These are phyloP conservation scores for Immersiella caudata DNA, from an alignment of 495 filamentous ascomycete species.

Conservation along the genomic window DNA sequence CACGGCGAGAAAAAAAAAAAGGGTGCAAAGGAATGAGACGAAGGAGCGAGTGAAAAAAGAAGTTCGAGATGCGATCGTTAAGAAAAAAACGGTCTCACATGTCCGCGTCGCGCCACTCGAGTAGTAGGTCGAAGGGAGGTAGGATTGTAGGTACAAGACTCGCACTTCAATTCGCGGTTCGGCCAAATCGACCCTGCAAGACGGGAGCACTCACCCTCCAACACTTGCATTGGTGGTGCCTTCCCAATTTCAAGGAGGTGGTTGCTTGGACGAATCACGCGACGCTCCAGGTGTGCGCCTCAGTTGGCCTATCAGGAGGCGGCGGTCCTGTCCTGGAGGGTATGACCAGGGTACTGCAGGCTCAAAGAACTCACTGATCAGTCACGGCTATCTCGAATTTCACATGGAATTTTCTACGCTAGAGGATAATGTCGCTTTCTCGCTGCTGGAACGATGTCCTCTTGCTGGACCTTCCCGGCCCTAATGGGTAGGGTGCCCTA, in stretches of 20 bases:
- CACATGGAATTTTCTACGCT: too few relatives aligned
- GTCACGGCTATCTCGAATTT: too few relatives aligned
- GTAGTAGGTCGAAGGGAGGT: neutral
- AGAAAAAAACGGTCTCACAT: neutral
- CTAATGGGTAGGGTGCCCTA: too few relatives aligned
- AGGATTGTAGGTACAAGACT: neutral
- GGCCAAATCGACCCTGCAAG: neutral
- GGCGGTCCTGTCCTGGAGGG: neutral
- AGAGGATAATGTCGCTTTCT: neutral
- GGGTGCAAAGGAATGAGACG: neutral
- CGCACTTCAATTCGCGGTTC: neutral
- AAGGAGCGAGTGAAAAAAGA: neutral
- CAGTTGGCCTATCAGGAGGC: conserved; percentile 3
- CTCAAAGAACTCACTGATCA: too few relatives aligned
- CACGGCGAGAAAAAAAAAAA: neutral
- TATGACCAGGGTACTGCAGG: neutral
- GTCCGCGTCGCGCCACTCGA: neutral
- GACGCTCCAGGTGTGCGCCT: neutral
- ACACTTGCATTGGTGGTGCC: neutral
- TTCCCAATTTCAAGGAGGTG: conserved; percentile 24
- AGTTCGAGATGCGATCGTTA: neutral
- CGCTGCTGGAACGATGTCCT: too few relatives aligned
- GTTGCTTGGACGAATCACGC: conserved; percentile 25
- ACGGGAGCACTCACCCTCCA: neutral
- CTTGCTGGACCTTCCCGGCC: too few relatives aligned